Base-by-base conservation (phyloP, 805 yeast genomes). In the Grigorovia transvaalensis region DNA sequence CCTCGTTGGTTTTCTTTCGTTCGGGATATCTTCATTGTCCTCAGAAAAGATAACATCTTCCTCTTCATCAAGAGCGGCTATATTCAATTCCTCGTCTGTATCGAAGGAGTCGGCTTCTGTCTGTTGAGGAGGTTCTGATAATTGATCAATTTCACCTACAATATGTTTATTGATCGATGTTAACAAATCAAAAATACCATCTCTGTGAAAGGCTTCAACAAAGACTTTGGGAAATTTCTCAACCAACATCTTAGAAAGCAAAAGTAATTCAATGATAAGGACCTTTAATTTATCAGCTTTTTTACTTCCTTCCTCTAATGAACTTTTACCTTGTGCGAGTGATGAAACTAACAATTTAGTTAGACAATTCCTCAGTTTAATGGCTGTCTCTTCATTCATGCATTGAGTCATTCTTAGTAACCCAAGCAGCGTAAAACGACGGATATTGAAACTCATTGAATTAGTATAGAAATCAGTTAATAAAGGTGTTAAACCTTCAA, bases 401-500 rank as follows among this genome's bases (percentile, higher is more conserved):
- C 79, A 72, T 0, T 74, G 65, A 1, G 79, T 64, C 15, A 82
- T 72, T 54, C 87, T 74, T 13, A 78, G 63, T 17, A 86, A 59
- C 17, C 80, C 74, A 12, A 81, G 66, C 20, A 85, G 66, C 1
- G 77, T 78, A 49, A 77, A 72, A 50, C 81, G 74, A 57, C 93
- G 76, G 8, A 85, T 72, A 15, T 77, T 78, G 55, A 74, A 79
- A 53, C 85, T 88, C 61, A 85, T 83, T 0, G 91, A 76, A 2
- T 91, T 81, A 40, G 85, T 81, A 59, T 82, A 88, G 9, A 86
- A 75, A 54, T 78, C 80, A 11, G 85, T 64, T 50, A 88, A 60
- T 4, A 82, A 57, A 0, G 79, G 74, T 63, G 82, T 77, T 4
- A 81, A 61, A 9, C 72, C 71, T 46, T 68, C 68, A 7, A 76